Conservation (phyloP, 495 filamentous ascomycete genomes). For the Penicillium maclennaniae region DNA sequence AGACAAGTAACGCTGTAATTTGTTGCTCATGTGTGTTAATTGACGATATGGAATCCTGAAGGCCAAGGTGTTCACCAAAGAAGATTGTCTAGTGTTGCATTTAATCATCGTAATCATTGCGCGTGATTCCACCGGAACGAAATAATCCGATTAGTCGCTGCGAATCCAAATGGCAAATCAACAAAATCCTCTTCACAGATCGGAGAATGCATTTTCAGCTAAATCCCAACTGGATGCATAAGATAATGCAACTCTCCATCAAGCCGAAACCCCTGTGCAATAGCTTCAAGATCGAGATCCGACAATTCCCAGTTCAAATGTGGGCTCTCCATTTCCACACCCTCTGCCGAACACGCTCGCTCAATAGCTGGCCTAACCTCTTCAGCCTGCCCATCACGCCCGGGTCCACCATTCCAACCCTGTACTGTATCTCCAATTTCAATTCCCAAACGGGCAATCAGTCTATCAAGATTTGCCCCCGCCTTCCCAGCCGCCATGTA, state of each 20-base stretch:
- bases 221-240: constrained; percentile 18
- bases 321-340: constrained; percentile 8
- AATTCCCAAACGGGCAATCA: constrained; percentile 18
- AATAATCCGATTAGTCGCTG: not conserved
- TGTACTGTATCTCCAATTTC: constrained; percentile 1
- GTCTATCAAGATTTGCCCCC: constrained; percentile 18
- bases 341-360: not conserved
- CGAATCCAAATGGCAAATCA: too few species aligned
- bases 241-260: constrained; percentile 23
- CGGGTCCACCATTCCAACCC: not conserved
- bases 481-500: constrained; percentile 27
- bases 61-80: too few species aligned
- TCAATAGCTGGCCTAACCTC: not conserved
- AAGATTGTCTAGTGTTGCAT: too few species aligned
- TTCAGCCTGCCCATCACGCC: not conserved
- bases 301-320: constrained; percentile 23
- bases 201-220: not conserved
- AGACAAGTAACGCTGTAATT: too few species aligned
- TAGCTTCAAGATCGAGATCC: constrained; percentile 27
- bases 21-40: too few species aligned
- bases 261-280: constrained; percentile 26
- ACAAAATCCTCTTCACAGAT: not conserved
- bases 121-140: too few species aligned
- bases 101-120: too few species aligned
- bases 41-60: too few species aligned